Evolutionary conservation across 2,329 filamentous ascomycete species (phyloP), one percentile per base, ranked within the genome.

Genomic region (Rutstroemia sp.): DNA sequence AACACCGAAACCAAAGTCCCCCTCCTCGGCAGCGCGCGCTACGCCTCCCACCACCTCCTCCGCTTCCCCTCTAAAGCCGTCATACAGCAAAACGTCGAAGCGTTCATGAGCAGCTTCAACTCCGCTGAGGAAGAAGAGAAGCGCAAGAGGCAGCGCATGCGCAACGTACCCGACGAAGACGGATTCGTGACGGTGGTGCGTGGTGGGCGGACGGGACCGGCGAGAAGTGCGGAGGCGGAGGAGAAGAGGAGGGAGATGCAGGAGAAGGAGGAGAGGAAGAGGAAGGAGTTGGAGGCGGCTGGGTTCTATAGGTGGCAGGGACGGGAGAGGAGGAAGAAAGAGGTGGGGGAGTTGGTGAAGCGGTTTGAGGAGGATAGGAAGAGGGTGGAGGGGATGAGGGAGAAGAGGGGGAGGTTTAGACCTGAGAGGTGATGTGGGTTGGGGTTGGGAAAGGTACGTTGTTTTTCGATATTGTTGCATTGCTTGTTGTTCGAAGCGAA

Each of bases 111-210:
- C 21, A 77, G 84, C n/a, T 97, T 91, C 74, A 87, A 78, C 74
- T 81, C 68, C 74, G 89, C 77, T 73, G 88, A 80, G 77, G 83
- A 71, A 73, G 86, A 77, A 72, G 85, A 76, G 64, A 79, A 67
- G 62, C 84, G 75, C 73, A 78, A 76, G 68, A 87, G 73, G 68
- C 84, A 82, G 73, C 75, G 80, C 55, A 75, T 86, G 59, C 83
- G 89, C 59, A 86, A 87, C 63, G 85, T 90, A 66, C 90, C 92
- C 0, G 94, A 99, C 70, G 92, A 90, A 67, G 94, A 99, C 71
- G 94, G 94, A 2, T 99, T 99, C 70, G 81, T 97, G 49, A 97
- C 92, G 3, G 94, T 99, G 23, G 88, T 86, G 1, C 81, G 88
- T 54, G 91, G 91, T 25, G 88, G 88, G 41, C 77, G 86, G 57